Evolutionary conservation across 768 basidiomycete species (phyloP).

Genomic region (Asterophora lycoperdoides): DNA sequence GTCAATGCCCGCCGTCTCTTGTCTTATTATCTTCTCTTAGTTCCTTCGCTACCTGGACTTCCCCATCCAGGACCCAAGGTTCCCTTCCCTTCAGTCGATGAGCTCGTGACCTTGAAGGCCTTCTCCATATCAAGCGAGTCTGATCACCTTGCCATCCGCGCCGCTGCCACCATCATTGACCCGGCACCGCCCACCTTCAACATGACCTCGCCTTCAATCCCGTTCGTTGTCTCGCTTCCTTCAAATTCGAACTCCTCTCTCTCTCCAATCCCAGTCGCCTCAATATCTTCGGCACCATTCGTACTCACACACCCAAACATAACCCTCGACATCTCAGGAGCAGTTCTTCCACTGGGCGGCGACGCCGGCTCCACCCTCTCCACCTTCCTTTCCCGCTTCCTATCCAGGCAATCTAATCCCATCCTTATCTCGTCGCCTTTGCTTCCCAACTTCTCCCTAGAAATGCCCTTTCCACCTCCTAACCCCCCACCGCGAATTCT

Average conservation of each 20-base stretch:
- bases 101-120: constrained; percentile 56
- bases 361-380: constrained; percentile 45
- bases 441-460: constrained; percentile 42
- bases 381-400: constrained; percentile 57
- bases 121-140: constrained; percentile 40
- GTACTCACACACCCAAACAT: constrained; percentile 64
- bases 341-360: constrained; percentile 47
- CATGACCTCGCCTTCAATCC: constrained; percentile 51
- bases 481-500: constrained; percentile 61
- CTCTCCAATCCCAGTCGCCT: constrained; percentile 43
- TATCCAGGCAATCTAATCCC: constrained; percentile 52
- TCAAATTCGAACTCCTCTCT: constrained; percentile 13
- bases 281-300: constrained; percentile 53
- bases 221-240: constrained; percentile 58
- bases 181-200: constrained; percentile 49
- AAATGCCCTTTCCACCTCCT: constrained; percentile 62
- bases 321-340: constrained; percentile 52
- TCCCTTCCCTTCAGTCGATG: constrained; percentile 52
- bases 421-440: constrained; percentile 56
- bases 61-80: constrained; percentile 50
- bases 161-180: constrained; percentile 54
- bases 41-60: constrained; percentile 61
- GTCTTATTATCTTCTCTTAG: constrained; percentile 29
- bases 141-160: constrained; percentile 38
- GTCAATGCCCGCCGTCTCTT: neutral